Evolutionary conservation across 257 asterid genomes (phyloP), one percentile per base, ranked within the genome.

Genomic region (Capsicum rhomboideum): DNA sequence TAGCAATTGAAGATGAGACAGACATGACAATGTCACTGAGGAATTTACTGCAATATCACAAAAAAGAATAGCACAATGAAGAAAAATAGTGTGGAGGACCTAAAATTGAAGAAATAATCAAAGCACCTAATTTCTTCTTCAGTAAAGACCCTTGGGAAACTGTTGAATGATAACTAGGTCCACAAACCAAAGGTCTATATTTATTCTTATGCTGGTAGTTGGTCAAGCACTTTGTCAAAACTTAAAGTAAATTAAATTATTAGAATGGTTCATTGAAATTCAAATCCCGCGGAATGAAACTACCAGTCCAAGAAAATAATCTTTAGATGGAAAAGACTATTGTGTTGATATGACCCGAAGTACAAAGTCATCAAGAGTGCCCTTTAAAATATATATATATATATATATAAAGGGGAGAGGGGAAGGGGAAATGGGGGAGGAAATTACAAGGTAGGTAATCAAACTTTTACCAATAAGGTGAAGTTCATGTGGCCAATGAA

Each of bases 21-120:
- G 94, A 92, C 97, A 97, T 89, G 84, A 97, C 87, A 86, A 90
- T 85, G 85, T 97, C 98, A 88, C 99, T 97, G 84, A 97, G 90
- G 89, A 93, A 95, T 88, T 93, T 93, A 92, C 99, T 97, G 90
- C 91, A 86, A 88, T 74, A 54, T 31, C 59, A 86, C 67, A 83
- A 55, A 40, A n/a, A 37, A 13, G 28, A 42, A 44, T 46, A 64
- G 68, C 44, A 28, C 54, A 31, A 13, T 54, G 40, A 52, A 77
- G 82, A 56, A 53, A 34, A 82, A 54, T 49, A 46, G 10, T 46
- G 23, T 12, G 34, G 83, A 46, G 13, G 40, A 58, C 49, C 71
- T 54, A 81, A n/a, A 49, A 50, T 55, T 54, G 82, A 58, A 69
- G 7, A 50, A 66, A 72, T 55, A 26, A 26, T 40, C 8, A 75